Base-by-base conservation (phyloP, 345 rosid species). In the Pistacia integerrima region DNA sequence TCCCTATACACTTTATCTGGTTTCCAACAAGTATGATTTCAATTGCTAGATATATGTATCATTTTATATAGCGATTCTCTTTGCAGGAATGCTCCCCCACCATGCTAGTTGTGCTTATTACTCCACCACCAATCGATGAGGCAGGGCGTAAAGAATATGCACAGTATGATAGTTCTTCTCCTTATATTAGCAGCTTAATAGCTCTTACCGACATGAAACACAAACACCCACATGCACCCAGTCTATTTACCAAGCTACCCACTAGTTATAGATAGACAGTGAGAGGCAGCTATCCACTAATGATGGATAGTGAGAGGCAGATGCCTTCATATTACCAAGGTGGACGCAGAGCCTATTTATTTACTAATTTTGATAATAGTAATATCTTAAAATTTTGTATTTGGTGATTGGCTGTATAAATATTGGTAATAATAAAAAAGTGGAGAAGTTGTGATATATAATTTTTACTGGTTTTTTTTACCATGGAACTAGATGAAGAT, bases 61-160 rank as follows among this genome's bases (percentile, higher is more conserved):
- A 67, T 67, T 60, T 22, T 70, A 46, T 59, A 59, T 11, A 1
- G 28, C 63, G 36, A 74, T 65, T 74, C 78, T 79, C 58, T 74
- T 76, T 76, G 74, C 84, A 92, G 99, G 80, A 84, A 79, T 85
- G 90, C 75, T 88, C 91, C 13, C 87, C 97, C 44, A 80, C 90
- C 55, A 90, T 91, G 93, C 79, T 89, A 5, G 77, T 95, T 52
- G 91, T 89, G 82, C 96, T 95, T 65, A 86, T 95, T 55, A 85
- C 98, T 72, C 97, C 98, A 61, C 97, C 99, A 20, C 97, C 99
- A 18, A 38, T 93, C n/a, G 91, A 91, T 61, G 97, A 85, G 80
- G 85, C 81, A 68, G 90, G 94, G 35, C 92, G 94, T 11, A 73
- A 70, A 59, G 82, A 82, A 38, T 88, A 76, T 86, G 99, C 94